Conservation (phyloP, 2,329 filamentous ascomycete species). For the Pyricularia pennisetigena region DNA sequence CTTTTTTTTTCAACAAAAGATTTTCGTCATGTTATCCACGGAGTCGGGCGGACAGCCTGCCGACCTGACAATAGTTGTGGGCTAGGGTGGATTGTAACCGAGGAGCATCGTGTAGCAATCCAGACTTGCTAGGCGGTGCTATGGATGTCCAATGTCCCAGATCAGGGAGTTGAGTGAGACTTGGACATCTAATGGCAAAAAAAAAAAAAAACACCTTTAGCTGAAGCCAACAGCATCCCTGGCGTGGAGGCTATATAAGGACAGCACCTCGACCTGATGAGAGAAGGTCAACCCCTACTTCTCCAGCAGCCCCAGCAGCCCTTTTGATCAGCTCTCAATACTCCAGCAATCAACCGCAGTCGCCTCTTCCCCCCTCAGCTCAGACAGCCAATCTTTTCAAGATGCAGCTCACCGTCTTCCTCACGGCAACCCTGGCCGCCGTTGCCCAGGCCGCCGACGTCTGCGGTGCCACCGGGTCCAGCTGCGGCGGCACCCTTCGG, state of each 20-base stretch:
- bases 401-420: constrained; percentile 1
- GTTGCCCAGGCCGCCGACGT: constrained; percentile 2
- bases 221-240: no score
- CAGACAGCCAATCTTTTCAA: constrained; percentile 5
- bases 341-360: neutral
- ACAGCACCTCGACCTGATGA: neutral
- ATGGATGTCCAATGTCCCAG: neutral
- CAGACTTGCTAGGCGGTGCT: neutral
- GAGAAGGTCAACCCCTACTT: neutral
- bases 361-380: neutral
- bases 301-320: neutral
- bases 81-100: neutral
- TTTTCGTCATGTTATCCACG: neutral
- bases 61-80: neutral
- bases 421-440: neutral
- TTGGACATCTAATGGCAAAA: no score
- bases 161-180: no score
- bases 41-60: neutral
- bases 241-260: neutral
- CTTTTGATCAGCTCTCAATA: neutral
- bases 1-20: no score
- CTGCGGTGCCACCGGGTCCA: neutral
- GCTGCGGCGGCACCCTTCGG: neutral
- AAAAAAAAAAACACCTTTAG: no score
- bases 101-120: neutral